Evolutionary conservation across 441 rosid species (phyloP).

Genomic region (Mallotus repandus): DNA sequence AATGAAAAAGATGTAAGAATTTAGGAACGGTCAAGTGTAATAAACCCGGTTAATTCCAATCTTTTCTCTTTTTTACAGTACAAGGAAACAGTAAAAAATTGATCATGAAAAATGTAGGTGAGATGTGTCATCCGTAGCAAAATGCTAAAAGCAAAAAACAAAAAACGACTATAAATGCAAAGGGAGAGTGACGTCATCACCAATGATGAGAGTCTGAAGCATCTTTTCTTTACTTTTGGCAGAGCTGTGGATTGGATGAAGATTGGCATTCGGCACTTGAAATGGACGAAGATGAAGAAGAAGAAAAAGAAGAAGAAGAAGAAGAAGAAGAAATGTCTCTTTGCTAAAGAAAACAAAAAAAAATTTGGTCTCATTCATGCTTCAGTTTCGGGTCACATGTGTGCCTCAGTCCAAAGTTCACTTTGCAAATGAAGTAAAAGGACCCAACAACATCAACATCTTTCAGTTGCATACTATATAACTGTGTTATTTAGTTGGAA

Average conservation of each 20-base stretch:
- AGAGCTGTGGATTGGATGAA: too few relatives aligned
- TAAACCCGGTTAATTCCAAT: too few relatives aligned
- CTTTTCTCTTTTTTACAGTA: too few relatives aligned
- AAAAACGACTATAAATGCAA: slow-evolving; percentile 9
- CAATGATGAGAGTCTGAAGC: slow-evolving; percentile 25
- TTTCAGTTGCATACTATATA: too few relatives aligned
- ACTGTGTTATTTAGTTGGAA: too few relatives aligned
- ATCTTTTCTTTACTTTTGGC: background rate
- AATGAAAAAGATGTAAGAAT: too few relatives aligned
- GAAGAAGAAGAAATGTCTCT: background rate
- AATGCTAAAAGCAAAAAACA: slow-evolving; percentile 22
- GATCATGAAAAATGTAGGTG: too few relatives aligned
- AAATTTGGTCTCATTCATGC: background rate
- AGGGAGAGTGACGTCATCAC: slow-evolving; percentile 12
- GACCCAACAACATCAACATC: too few relatives aligned
- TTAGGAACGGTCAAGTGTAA: too few relatives aligned
- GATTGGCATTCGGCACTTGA: slow-evolving; percentile 11
- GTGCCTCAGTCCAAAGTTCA: background rate
- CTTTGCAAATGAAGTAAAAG: too few relatives aligned
- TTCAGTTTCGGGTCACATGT: background rate
- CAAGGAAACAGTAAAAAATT: too few relatives aligned
- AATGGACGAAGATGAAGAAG: background rate
- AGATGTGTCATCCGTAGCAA: background rate
- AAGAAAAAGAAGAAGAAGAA: background rate
- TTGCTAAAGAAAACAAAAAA: too few relatives aligned